Evolutionary conservation across 2,329 filamentous ascomycete species (phyloP).

Genomic region (Botryosphaeria dothidea): DNA sequence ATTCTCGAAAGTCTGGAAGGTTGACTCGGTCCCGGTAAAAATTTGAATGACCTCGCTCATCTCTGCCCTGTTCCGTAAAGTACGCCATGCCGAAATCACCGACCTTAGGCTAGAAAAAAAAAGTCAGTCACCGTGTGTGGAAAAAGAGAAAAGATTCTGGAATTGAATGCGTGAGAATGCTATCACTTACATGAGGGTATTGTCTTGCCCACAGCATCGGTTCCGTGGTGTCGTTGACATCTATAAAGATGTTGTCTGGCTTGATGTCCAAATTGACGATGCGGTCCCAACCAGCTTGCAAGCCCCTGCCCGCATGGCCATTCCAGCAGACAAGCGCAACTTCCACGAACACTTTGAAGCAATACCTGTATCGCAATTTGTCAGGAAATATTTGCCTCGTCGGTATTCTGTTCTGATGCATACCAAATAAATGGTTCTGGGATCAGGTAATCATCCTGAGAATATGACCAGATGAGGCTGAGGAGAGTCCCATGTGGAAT

Average conservation of each 20-base stretch:
- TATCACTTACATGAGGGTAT: not conserved
- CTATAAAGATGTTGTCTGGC: not conserved
- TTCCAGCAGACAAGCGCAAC: not conserved
- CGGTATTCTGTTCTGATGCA: not conserved
- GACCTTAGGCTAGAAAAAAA: not conserved
- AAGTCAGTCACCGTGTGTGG: too few species aligned
- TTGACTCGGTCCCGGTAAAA: not conserved
- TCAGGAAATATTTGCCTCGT: not conserved
- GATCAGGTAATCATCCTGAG: not conserved
- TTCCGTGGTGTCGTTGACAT: not conserved
- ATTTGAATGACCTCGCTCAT: not conserved
- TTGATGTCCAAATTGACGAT: not conserved
- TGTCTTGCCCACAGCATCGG: not conserved
- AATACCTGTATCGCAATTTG: not conserved
- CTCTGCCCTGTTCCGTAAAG: not conserved
- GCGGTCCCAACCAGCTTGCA: not conserved
- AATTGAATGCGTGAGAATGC: too few species aligned
- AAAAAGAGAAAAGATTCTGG: too few species aligned
- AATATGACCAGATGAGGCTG: not conserved
- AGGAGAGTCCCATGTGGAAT: not conserved
- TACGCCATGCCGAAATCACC: not conserved
- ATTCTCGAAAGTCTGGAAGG: not conserved
- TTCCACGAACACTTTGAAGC: not conserved
- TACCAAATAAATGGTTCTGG: not conserved
- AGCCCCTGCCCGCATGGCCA: not conserved